Evolutionary conservation across 164 flowering plant species (phyloP).

Genomic region (Magnolia sinica): DNA sequence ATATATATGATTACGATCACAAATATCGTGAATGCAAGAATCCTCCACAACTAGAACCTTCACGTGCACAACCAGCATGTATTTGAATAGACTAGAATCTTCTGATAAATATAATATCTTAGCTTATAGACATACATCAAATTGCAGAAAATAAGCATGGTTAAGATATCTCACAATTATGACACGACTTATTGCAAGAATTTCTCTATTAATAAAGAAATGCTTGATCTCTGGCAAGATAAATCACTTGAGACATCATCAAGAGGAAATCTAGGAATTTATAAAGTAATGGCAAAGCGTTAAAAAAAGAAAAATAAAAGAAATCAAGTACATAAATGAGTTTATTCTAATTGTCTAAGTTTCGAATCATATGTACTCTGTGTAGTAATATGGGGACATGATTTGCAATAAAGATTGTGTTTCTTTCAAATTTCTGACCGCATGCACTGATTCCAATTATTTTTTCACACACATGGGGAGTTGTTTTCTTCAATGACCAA

Average conservation of each 20-base stretch:
- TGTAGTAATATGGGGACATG: not conserved
- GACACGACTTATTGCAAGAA: too few species aligned
- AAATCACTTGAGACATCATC: not conserved
- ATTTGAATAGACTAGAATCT: too few species aligned
- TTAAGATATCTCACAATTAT: too few species aligned
- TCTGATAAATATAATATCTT: too few species aligned
- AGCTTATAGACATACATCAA: too few species aligned
- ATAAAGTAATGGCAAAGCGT: not conserved
- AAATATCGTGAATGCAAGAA: too few species aligned
- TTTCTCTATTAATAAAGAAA: not conserved
- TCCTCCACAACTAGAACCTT: too few species aligned
- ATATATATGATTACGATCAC: too few species aligned
- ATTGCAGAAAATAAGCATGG: too few species aligned
- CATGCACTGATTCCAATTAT: not conserved
- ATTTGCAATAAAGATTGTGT: not conserved
- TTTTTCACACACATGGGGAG: not conserved
- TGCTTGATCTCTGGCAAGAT: not conserved
- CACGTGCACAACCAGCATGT: too few species aligned
- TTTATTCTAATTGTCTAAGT: not conserved
- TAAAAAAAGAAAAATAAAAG: too few species aligned
- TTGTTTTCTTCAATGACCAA: not conserved
- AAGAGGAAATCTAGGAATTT: not conserved
- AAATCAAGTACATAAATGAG: not conserved
- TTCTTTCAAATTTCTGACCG: not conserved
- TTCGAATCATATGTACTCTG: not conserved